A percentile compares a stretch with the other conserved stretches of the same genome.
Evolutionary conservation across 2,329 filamentous ascomycete species (phyloP).

Genomic region (Colletotrichum karsti): DNA sequence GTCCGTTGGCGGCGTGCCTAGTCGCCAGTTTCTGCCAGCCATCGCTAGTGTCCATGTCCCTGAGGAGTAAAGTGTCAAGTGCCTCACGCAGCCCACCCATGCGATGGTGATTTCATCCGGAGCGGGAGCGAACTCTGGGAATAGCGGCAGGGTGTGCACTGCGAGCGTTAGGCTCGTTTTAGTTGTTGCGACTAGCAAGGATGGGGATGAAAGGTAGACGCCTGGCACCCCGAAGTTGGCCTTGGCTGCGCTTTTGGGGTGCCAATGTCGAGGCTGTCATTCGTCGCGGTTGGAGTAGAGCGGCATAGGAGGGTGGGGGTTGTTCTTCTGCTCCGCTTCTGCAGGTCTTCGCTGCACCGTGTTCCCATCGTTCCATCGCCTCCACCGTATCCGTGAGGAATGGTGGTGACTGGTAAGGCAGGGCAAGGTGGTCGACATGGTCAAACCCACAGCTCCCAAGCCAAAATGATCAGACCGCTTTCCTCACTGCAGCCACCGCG

Average conservation of each 20-base stretch:
- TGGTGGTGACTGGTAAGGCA: not conserved
- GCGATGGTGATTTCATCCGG: conserved; percentile 28
- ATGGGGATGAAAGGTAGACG: conserved; percentile 7
- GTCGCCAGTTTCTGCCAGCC: conserved; percentile 5
- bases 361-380: conserved; percentile 20
- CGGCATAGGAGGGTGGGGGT: not conserved
- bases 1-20: not conserved
- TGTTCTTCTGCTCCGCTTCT: conserved; percentile 18
- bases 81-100: conserved; percentile 24
- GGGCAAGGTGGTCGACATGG: not conserved
- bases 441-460: not conserved
- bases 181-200: conserved; percentile 26
- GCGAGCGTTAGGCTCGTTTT: conserved; percentile 26
- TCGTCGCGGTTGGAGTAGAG: conserved; percentile 3
- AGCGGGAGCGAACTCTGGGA: conserved; percentile 24
- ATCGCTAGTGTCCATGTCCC: conserved; percentile 16
- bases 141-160: conserved; percentile 13
- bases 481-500: not conserved
- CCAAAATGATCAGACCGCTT: conserved; percentile 7
- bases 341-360: conserved; percentile 24
- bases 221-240: conserved; percentile 17
- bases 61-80: conserved; percentile 27
- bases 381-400: conserved; percentile 6
- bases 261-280: conserved; percentile 16
- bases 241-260: conserved; percentile 20